Evolutionary conservation across 148 eudicot genomes (phyloP), one percentile per base, ranked within the genome.

Genomic region (Polygonum maritimum): DNA sequence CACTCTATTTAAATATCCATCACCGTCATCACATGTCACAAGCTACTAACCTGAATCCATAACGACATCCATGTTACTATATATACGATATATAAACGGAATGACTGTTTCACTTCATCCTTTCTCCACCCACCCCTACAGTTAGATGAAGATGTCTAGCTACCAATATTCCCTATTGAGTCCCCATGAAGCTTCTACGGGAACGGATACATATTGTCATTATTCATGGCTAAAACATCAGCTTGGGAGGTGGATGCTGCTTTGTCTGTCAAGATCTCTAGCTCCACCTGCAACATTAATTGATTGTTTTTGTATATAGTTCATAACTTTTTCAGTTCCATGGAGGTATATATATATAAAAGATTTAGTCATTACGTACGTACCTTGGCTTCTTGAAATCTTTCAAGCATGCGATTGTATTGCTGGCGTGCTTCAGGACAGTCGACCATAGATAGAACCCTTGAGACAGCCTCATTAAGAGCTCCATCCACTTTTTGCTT

Each of bases 381-480:
- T 80, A 95, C 97, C 99, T 90, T 92, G 79, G 92, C 96, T 85
- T 90, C 88, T 78, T 88, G 89, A 77, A 79, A 85, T 78, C 86
- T 85, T 78, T 82, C 86, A 69, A 90, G 89, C 90, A 93, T 80
- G 78, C 98, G 98, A 14, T 78, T 87, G 81, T 94, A 94, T 73
- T 94, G 98, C 78, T 90, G 92, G 3, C 91, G 90, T 18, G 99
- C 99, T 45, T 83, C 86, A 40, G 92, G 91, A 82, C 86, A 89
- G n/a, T 89, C 87, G 12, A 90, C 96, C 99, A 95, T 92, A 38
- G 89, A 87, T 45, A 88, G 79, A 72, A 95, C 99, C 78, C 88
- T 90, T 36, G 90, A 81, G 75, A 95, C 92, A 72, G 97, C 97
- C 76, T 93, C 92, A 73, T 89, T 90, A 85, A 94, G 77, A 78